These are phyloP conservation scores for Grosmannia clavigera DNA, from an alignment of 2,329 filamentous ascomycete genomes.

Conservation along the genomic window DNA sequence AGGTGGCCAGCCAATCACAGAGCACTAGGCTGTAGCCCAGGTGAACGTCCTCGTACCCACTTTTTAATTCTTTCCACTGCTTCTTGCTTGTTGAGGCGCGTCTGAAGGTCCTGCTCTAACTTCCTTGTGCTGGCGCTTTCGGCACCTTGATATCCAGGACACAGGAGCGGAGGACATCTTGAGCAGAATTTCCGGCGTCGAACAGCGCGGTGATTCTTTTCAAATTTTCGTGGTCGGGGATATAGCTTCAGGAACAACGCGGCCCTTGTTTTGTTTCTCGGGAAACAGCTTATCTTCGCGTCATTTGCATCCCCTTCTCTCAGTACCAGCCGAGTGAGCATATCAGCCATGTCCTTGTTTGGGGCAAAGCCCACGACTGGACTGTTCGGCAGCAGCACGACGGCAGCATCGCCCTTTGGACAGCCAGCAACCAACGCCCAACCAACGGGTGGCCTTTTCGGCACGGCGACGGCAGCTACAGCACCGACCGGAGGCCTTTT, in stretches of 20 bases:
- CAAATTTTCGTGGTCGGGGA: too few species aligned
- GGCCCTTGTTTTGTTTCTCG: background rate
- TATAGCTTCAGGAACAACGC: background rate
- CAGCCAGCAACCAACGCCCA: background rate
- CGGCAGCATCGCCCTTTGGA: background rate
- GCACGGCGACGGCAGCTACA: background rate
- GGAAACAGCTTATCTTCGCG: background rate
- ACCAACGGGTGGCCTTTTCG: background rate
- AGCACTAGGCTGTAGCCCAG: background rate
- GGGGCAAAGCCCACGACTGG: conserved; percentile 8
- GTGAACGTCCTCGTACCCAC: background rate
- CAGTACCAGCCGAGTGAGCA: background rate
- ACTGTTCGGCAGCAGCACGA: background rate
- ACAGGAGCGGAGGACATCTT: background rate
- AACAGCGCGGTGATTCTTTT: background rate
- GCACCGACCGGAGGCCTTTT: conserved; percentile 19
- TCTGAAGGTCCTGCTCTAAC: background rate
- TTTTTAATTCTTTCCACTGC: background rate
- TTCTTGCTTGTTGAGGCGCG: background rate
- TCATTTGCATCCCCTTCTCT: background rate
- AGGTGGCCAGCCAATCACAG: conserved; percentile 12
- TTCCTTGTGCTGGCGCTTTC: background rate
- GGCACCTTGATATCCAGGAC: background rate
- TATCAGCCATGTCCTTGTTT: conserved; percentile 12
- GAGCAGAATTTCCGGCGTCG: background rate